phyloP scores from a whole-genome alignment of 2,329 filamentous ascomycete genomes.

The Penicillium sp. region DNA sequence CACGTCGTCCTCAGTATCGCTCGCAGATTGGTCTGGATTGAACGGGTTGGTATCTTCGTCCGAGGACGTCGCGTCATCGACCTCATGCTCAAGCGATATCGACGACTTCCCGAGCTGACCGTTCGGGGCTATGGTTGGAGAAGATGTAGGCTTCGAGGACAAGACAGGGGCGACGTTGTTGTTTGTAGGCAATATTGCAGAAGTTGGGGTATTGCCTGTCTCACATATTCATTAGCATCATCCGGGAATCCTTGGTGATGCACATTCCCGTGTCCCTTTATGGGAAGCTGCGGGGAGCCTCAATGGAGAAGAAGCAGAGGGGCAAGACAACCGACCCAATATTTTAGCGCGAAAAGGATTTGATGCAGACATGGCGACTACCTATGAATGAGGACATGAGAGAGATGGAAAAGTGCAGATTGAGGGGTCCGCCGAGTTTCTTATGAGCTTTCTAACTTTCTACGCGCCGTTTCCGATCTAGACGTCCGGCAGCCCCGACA shows the following conservation, averaged over 20 bases:
- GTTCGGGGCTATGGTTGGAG: constrained; percentile 19
- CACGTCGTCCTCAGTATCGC: constrained; percentile 25
- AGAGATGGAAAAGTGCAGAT: constrained; percentile 17
- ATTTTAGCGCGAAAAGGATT: constrained; percentile 51
- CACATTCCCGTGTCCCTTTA: background rate
- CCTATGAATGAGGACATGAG: constrained; percentile 15
- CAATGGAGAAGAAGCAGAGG: constrained; percentile 14
- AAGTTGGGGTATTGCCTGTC: constrained; percentile 13
- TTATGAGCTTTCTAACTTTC: constrained; percentile 17
- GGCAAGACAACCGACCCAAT: constrained; percentile 25
- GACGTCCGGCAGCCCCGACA: constrained; percentile 22
- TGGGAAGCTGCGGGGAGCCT: constrained; percentile 10
- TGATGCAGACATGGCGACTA: constrained; percentile 47
- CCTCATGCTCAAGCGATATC: constrained; percentile 22
- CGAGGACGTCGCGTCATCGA: constrained; percentile 31
- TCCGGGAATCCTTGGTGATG: constrained; percentile 4
- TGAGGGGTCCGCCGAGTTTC: constrained; percentile 21
- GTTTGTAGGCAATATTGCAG: constrained; percentile 4
- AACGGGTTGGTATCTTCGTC: constrained; percentile 43
- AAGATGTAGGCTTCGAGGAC: constrained; percentile 14
- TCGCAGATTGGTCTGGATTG: constrained; percentile 30
- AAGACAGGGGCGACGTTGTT: background rate
- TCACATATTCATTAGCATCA: constrained; percentile 4
- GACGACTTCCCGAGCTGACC: constrained; percentile 22
- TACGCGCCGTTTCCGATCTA: constrained; percentile 23